Percentiles rank a stretch among this genome's conserved stretches.
Evolutionary conservation across 108 stramenopile species (phyloP).

Genomic region (Discostella pseudostelligera): DNA sequence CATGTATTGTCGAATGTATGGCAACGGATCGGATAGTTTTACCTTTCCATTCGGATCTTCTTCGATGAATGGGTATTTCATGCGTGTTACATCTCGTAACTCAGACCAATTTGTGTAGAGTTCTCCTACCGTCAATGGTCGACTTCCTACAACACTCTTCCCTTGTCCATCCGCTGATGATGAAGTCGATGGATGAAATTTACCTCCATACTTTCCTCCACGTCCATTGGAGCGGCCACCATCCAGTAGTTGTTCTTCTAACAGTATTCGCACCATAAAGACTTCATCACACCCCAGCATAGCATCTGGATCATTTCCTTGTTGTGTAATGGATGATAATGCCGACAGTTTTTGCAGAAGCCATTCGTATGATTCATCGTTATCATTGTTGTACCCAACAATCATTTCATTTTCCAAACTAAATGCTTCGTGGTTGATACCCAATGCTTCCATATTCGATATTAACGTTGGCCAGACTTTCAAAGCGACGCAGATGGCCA

Average conservation of each 20-base stretch:
- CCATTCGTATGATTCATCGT: constrained; percentile 27
- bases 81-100: constrained; percentile 27
- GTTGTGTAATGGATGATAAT: constrained; percentile 36
- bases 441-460: constrained; percentile 21
- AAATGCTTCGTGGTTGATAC: constrained; percentile 12
- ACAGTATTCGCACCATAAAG: constrained; percentile 47
- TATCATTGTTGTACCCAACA: neutral
- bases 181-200: constrained; percentile 46
- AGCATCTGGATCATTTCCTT: constrained; percentile 25
- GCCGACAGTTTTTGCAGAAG: constrained; percentile 32
- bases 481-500: constrained; percentile 34
- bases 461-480: constrained; percentile 34
- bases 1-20: constrained; percentile 24
- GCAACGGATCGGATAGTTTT: constrained; percentile 20
- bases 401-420: neutral
- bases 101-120: constrained; percentile 61
- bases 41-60: constrained; percentile 9
- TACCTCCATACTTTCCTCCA: constrained; percentile 63
- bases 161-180: neutral
- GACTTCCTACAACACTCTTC: constrained; percentile 24
- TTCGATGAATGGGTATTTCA: constrained; percentile 25
- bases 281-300: constrained; percentile 46
- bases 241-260: constrained; percentile 69
- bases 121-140: constrained; percentile 72
- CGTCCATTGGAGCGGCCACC: constrained; percentile 54